Conservation (phyloP, 139 green algal species). For the Coccomyxa sp. region DNA sequence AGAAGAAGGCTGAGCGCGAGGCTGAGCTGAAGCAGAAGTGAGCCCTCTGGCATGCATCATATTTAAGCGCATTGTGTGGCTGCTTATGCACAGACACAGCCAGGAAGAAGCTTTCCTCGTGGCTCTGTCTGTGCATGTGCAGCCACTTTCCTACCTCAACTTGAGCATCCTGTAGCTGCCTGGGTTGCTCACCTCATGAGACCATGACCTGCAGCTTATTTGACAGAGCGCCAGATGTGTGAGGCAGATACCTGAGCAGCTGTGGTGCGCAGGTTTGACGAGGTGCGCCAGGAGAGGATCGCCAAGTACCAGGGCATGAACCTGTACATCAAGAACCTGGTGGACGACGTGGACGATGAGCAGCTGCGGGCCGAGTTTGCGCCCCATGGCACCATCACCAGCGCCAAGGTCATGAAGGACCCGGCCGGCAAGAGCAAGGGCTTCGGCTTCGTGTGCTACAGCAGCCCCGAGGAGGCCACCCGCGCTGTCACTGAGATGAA, state of each 20-base stretch:
- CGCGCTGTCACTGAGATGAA: conserved; percentile 84
- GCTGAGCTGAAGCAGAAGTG: conserved; percentile 51
- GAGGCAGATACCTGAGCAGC: too few relatives aligned
- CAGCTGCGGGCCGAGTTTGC: conserved; percentile 47
- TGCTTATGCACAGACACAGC: too few relatives aligned
- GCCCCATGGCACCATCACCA: conserved; percentile 79
- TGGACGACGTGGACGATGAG: conserved; percentile 75
- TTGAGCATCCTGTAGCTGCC: too few relatives aligned
- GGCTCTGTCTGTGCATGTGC: too few relatives aligned
- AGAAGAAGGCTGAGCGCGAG: conserved; percentile 92
- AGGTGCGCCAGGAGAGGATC: conserved; percentile 60
- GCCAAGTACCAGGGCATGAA: conserved; percentile 86
- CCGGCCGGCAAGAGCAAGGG: conserved; percentile 65
- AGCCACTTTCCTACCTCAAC: too few relatives aligned
- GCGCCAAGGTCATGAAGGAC: conserved; percentile 87
- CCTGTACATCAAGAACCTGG: conserved; percentile 93
- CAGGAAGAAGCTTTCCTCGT: too few relatives aligned
- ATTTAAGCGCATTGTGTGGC: too few relatives aligned
- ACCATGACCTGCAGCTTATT: too few relatives aligned
- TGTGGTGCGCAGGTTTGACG: conserved; percentile 54
- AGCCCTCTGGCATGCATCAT: too few relatives aligned
- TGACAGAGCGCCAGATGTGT: too few relatives aligned
- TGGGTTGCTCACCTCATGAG: too few relatives aligned
- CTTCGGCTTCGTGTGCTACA: conserved; percentile 95
- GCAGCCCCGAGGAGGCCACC: conserved; percentile 75